Conservation (phyloP, 345 rosid genomes). For the Populus tremula region DNA sequence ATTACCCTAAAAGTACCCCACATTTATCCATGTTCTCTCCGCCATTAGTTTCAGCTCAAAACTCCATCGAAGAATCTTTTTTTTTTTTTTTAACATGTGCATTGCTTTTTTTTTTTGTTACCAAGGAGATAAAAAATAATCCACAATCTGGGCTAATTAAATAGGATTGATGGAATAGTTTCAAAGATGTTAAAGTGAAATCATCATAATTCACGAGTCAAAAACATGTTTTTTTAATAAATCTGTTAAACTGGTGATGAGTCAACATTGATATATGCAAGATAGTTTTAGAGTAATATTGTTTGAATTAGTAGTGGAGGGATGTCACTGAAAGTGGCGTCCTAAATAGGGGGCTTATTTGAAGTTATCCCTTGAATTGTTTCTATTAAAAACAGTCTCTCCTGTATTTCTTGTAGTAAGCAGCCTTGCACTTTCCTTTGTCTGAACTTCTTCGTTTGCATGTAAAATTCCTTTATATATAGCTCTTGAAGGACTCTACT, state of each 20-base stretch:
- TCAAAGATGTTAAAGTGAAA: neutral
- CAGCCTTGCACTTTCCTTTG: neutral
- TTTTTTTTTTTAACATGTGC: neutral
- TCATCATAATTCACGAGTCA: neutral
- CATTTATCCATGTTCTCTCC: neutral
- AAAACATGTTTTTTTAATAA: neutral
- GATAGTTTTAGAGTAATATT: neutral
- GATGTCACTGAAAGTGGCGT: neutral
- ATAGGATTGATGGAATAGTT: neutral
- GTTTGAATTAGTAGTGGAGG: neutral
- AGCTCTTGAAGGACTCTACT: neutral
- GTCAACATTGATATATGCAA: too few relatives aligned
- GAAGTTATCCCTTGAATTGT: neutral
- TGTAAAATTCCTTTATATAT: neutral
- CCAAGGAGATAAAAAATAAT: neutral
- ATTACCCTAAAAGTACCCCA: neutral
- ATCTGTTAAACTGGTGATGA: neutral
- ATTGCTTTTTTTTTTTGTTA: neutral
- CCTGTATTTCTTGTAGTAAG: neutral
- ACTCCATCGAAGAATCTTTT: neutral
- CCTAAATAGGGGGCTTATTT: neutral
- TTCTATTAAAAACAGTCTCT: neutral
- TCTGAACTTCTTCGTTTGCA: neutral
- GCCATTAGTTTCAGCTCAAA: neutral
- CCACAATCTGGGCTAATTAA: neutral